phyloP scores from a whole-genome alignment of 106 monocot genomes.

The Posidonia australis region DNA sequence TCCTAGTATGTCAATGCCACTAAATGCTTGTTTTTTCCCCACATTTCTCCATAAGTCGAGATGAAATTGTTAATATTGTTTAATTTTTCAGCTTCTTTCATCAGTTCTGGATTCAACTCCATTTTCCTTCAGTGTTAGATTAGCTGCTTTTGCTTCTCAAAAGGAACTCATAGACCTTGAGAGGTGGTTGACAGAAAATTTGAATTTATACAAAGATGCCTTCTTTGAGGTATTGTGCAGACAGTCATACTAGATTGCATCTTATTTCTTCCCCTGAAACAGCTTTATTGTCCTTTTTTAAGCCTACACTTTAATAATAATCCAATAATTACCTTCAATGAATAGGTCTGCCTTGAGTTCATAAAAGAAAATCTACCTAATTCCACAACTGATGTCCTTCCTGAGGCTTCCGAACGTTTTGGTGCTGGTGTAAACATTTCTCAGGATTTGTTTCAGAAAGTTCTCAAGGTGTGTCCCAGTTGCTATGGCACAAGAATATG shows the following conservation, averaged over 20 bases:
- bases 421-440: conserved; percentile 20
- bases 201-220: conserved; percentile 42
- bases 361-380: conserved; percentile 31
- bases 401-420: conserved; percentile 21
- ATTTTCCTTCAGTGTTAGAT: conserved; percentile 54
- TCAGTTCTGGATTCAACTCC: conserved; percentile 52
- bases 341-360: conserved; percentile 61
- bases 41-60: no score
- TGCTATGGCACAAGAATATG: not conserved
- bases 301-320: not conserved
- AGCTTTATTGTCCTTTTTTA: not conserved
- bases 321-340: not conserved
- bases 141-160: conserved; percentile 55
- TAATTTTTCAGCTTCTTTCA: conserved; percentile 55
- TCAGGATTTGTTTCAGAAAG: conserved; percentile 36
- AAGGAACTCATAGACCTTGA: conserved; percentile 59
- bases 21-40: no score
- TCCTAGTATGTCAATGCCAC: no score
- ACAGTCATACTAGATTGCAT: not conserved
- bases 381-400: conserved; percentile 24
- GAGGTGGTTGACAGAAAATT: conserved; percentile 75
- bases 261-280: not conserved
- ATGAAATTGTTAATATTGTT: not conserved
- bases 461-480: conserved; percentile 51
- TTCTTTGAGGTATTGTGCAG: conserved; percentile 64